Conservation (phyloP, 2,329 filamentous ascomycete genomes). For the Diaporthe helianthi region DNA sequence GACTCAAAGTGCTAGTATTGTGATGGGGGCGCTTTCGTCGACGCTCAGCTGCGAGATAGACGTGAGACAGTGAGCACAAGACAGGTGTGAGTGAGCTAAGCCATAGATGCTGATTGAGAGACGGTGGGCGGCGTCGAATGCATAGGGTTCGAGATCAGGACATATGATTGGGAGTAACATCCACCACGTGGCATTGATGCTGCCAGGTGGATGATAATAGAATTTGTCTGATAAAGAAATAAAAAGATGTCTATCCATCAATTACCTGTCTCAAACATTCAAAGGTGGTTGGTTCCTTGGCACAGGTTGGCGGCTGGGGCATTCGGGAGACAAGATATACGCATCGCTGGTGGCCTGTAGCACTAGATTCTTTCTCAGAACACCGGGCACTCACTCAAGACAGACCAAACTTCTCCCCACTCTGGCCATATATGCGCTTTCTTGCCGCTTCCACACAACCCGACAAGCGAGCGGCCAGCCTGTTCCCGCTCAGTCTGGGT, state of each 20-base stretch:
- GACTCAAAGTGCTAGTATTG: background rate
- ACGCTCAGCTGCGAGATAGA: slow-evolving; percentile 10
- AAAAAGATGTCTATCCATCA: slow-evolving; percentile 34
- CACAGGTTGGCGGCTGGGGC: slow-evolving; percentile 22
- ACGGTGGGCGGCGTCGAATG: background rate
- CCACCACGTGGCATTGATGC: background rate
- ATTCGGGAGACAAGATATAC: slow-evolving; percentile 13
- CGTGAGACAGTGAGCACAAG: slow-evolving; percentile 11
- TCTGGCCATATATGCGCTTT: slow-evolving; percentile 1
- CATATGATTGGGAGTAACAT: background rate
- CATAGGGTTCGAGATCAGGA: too few relatives aligned
- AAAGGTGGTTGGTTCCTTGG: slow-evolving; percentile 21
- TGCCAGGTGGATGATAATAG: slow-evolving; percentile 27
- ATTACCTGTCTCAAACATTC: slow-evolving; percentile 33
- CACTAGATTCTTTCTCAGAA: background rate
- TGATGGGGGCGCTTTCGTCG: background rate
- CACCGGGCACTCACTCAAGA: slow-evolving; percentile 21
- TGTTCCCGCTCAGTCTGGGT: slow-evolving; percentile 27
- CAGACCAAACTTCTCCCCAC: slow-evolving; percentile 9
- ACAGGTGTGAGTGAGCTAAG: background rate
- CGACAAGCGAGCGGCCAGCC: slow-evolving; percentile 30
- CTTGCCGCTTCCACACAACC: slow-evolving; percentile 19
- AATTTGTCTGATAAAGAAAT: slow-evolving; percentile 33
- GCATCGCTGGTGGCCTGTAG: slow-evolving; percentile 16
- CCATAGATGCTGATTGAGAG: background rate